Evolutionary conservation across 2,329 filamentous ascomycete genomes (phyloP).

Genomic region (Purpureocillium takamizusanense): DNA sequence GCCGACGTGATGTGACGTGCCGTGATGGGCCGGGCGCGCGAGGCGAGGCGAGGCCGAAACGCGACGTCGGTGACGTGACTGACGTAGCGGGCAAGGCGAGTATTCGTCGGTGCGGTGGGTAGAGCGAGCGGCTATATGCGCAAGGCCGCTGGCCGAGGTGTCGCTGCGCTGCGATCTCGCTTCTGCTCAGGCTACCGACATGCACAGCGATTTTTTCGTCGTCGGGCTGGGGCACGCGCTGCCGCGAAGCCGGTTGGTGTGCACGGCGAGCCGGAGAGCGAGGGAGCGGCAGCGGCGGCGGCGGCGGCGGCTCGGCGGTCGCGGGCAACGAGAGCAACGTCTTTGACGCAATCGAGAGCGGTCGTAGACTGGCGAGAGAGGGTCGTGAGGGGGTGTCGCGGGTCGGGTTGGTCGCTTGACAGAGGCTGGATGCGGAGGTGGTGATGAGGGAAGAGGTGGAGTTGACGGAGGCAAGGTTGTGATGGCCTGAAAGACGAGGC

Average conservation of each 20-base stretch:
- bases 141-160: slow-evolving; percentile 18
- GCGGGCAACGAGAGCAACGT: no score
- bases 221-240: slow-evolving; percentile 1
- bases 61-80: no score
- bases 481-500: slow-evolving; percentile 24
- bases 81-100: no score
- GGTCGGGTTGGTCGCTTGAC: background rate
- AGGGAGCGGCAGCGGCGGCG: background rate
- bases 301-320: no score
- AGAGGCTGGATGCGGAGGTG: slow-evolving; percentile 4
- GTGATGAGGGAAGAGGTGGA: slow-evolving; percentile 6
- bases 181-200: slow-evolving; percentile 18
- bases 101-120: background rate
- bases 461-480: slow-evolving; percentile 6
- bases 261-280: background rate
- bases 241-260: background rate
- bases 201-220: slow-evolving; percentile 9
- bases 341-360: no score
- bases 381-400: no score
- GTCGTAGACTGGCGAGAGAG: background rate
- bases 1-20: slow-evolving; percentile 14
- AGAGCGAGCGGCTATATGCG: slow-evolving; percentile 19
- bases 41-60: background rate
- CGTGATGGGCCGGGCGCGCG: slow-evolving; percentile 8
- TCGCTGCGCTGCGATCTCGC: slow-evolving; percentile 21